These are phyloP conservation scores for Mortierella sp. DNA, from an alignment of 371 early-diverging fungal species.

Conservation along the genomic window DNA sequence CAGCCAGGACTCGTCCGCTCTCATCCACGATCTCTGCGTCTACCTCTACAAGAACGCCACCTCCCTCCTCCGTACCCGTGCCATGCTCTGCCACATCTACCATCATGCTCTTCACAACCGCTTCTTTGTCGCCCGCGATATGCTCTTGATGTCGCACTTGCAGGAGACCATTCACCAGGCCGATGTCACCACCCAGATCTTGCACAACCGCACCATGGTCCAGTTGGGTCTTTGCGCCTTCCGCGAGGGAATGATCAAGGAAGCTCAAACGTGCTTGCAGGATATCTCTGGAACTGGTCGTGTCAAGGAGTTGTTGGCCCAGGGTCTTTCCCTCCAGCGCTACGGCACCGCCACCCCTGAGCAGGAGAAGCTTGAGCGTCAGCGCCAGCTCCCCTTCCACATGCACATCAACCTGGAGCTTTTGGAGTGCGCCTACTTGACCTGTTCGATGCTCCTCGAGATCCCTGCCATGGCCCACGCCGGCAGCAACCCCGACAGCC, in stretches of 20 bases:
- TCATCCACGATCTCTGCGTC: slow-evolving; percentile 87
- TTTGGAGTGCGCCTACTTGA: slow-evolving; percentile 95
- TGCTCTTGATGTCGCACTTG: slow-evolving; percentile 97
- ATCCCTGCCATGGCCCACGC: slow-evolving; percentile 95
- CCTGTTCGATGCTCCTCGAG: slow-evolving; percentile 96
- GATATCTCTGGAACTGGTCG: slow-evolving; percentile 92
- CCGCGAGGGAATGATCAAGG: slow-evolving; percentile 92
- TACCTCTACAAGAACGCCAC: slow-evolving; percentile 89
- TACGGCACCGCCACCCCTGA: slow-evolving; percentile 83
- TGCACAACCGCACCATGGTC: slow-evolving; percentile 96
- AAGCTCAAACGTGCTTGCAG: slow-evolving; percentile 87
- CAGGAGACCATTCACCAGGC: slow-evolving; percentile 94
- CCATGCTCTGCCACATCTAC: slow-evolving; percentile 97
- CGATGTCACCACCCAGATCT: slow-evolving; percentile 93
- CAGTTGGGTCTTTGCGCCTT: slow-evolving; percentile 98
- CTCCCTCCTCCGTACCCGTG: slow-evolving; percentile 92
- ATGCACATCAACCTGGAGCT: slow-evolving; percentile 99
- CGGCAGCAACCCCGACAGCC: slow-evolving; percentile 79
- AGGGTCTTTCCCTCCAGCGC: slow-evolving; percentile 87
- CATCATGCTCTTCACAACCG: slow-evolving; percentile 96
- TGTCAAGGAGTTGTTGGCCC: slow-evolving; percentile 94
- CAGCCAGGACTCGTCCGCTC: slow-evolving; percentile 66
- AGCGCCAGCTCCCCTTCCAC: slow-evolving; percentile 97
- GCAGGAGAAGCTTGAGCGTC: slow-evolving; percentile 92
- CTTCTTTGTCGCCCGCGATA: slow-evolving; percentile 94